These are phyloP conservation scores for Uncinocarpus reesii DNA, from an alignment of 2,329 filamentous ascomycete genomes.

Conservation along the genomic window DNA sequence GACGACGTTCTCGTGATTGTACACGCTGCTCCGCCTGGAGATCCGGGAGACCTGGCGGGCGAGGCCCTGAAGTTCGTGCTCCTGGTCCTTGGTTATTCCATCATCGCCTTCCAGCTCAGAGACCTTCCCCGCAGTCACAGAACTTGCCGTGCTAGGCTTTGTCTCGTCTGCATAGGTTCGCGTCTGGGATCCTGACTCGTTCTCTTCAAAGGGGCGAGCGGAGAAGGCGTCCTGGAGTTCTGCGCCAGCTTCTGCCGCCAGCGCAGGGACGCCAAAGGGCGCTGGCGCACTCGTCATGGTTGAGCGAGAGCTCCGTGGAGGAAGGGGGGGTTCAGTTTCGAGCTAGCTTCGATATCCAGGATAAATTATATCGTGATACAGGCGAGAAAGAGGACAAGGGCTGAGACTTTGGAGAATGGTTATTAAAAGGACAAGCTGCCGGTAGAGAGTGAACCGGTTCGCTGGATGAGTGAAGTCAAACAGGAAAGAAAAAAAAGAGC, in stretches of 20 bases:
- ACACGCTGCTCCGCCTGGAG: conserved; percentile 21
- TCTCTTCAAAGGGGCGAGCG: background rate
- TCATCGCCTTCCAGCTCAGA: conserved; percentile 18
- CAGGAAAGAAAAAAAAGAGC: too few relatives aligned
- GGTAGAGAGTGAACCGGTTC: too few relatives aligned
- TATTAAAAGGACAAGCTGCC: too few relatives aligned
- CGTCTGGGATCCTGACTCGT: conserved; percentile 2
- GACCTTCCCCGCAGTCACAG: conserved; percentile 20
- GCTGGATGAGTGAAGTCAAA: too few relatives aligned
- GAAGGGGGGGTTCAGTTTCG: background rate
- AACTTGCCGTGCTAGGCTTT: conserved; percentile 17
- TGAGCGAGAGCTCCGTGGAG: background rate
- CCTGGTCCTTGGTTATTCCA: conserved; percentile 20
- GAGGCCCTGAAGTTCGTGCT: conserved; percentile 23
- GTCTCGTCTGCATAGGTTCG: conserved; percentile 8
- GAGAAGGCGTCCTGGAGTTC: conserved; percentile 1
- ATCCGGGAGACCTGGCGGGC: conserved; percentile 26
- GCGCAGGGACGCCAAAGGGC: conserved; percentile 1
- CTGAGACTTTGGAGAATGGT: too few relatives aligned
- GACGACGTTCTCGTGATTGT: conserved; percentile 16
- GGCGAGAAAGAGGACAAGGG: too few relatives aligned
- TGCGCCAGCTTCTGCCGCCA: conserved; percentile 3
- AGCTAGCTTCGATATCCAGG: too few relatives aligned
- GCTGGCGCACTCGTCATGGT: conserved; percentile 9
- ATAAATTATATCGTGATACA: too few relatives aligned